phyloP scores from a whole-genome alignment of 148 eudicot species.

The Simmondsia chinensis region DNA sequence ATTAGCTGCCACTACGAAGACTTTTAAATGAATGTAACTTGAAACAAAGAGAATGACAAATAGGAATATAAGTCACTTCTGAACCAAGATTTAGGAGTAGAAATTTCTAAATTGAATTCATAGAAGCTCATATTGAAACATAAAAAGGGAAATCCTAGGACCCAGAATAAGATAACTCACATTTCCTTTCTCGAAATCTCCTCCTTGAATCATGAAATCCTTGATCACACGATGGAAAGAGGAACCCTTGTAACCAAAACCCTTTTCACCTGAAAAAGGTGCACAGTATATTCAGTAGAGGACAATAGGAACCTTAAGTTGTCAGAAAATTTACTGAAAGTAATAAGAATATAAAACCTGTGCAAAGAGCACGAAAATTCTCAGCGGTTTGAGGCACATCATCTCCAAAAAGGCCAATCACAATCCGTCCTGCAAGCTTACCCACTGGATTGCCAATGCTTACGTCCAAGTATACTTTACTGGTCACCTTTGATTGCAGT shows the following conservation, averaged over 20 bases:
- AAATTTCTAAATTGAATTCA: too few species aligned
- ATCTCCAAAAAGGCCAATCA: slow-evolving; percentile 26
- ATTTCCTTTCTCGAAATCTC: slow-evolving; percentile 96
- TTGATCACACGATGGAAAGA: slow-evolving; percentile 91
- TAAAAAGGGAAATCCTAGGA: background rate
- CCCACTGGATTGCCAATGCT: slow-evolving; percentile 28
- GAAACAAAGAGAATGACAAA: too few species aligned
- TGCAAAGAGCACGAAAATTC: slow-evolving; percentile 30
- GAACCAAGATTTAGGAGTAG: too few species aligned
- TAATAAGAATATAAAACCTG: slow-evolving; percentile 7
- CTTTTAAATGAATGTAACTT: too few species aligned
- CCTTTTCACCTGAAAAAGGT: slow-evolving; percentile 77
- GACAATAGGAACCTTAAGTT: too few species aligned
- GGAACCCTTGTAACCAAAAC: slow-evolving; percentile 88
- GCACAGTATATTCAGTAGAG: too few species aligned
- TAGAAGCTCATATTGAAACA: background rate
- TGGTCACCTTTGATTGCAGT: too few species aligned
- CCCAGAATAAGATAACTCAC: slow-evolving; percentile 29
- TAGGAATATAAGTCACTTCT: too few species aligned
- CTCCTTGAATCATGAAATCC: slow-evolving; percentile 99
- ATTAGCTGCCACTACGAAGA: too few species aligned
- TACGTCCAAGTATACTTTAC: slow-evolving; percentile 29
- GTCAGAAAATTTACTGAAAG: too few species aligned
- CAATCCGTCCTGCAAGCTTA: slow-evolving; percentile 22
- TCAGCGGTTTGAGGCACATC: slow-evolving; percentile 28